Evolutionary conservation across 2,329 filamentous ascomycete genomes (phyloP).

Genomic region (Alternaria triticina): DNA sequence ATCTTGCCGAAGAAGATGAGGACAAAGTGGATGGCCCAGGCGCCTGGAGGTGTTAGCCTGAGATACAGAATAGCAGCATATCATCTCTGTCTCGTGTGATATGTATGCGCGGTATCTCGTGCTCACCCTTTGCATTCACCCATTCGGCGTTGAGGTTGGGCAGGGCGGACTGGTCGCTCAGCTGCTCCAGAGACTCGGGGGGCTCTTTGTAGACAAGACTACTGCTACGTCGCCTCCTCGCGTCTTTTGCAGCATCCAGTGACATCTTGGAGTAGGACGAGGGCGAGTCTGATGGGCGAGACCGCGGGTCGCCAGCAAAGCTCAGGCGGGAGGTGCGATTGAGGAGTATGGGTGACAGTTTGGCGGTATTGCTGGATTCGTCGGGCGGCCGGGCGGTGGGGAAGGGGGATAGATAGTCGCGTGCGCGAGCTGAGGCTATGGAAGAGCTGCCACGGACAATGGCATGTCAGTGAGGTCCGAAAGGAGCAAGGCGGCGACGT

Average conservation of each 20-base stretch:
- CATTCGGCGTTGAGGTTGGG: conserved; percentile 98
- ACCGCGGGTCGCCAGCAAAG: conserved; percentile 79
- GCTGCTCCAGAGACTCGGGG: conserved; percentile 93
- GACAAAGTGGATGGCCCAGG: conserved; percentile 97
- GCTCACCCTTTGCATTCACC: conserved; percentile 95
- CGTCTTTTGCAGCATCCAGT: conserved; percentile 58
- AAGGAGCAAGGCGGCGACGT: conserved; percentile 11
- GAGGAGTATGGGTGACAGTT: conserved; percentile 92
- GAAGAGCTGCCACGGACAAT: background rate
- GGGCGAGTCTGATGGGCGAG: conserved; percentile 44
- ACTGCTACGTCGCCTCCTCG: conserved; percentile 90
- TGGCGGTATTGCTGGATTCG: conserved; percentile 74
- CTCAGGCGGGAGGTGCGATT: conserved; percentile 79
- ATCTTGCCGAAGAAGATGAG: conserved; percentile 92
- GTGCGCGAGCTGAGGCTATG: background rate
- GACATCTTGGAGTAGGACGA: conserved; percentile 40
- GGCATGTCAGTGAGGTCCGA: conserved; percentile 3
- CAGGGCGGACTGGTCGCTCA: conserved; percentile 92
- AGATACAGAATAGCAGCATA: background rate
- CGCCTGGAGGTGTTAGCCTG: conserved; percentile 64
- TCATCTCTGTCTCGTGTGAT: background rate
- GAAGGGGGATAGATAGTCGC: conserved; percentile 1
- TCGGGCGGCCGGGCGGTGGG: conserved; percentile 3
- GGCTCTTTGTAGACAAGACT: conserved; percentile 99
- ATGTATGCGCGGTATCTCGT: background rate